Conservation (phyloP, 805 yeast genomes). For the Torulaspora microellipsoides region DNA sequence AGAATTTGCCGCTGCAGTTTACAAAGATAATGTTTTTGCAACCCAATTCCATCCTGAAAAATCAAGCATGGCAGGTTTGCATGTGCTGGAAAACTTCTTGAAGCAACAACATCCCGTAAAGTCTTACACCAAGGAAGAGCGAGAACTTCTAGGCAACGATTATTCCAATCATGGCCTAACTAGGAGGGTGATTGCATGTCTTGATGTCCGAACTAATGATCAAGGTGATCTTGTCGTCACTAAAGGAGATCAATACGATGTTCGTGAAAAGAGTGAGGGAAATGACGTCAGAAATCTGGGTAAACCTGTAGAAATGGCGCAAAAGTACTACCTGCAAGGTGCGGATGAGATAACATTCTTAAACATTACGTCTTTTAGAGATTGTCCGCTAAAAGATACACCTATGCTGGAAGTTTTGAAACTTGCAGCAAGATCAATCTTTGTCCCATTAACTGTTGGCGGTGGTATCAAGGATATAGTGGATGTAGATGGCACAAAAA, state of each 20-base stretch:
- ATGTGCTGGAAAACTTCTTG: constrained; percentile 68
- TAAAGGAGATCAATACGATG: constrained; percentile 98
- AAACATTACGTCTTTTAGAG: constrained; percentile 92
- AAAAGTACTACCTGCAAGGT: constrained; percentile 85
- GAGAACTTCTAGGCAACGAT: constrained; percentile 30
- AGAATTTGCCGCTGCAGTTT: constrained; percentile 74
- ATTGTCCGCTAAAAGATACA: constrained; percentile 85
- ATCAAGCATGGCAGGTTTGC: constrained; percentile 86
- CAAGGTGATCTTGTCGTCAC: constrained; percentile 95
- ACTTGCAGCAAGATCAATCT: constrained; percentile 79
- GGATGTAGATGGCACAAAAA: constrained; percentile 75
- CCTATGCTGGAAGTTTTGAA: constrained; percentile 93
- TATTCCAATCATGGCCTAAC: constrained; percentile 62
- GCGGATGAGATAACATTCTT: constrained; percentile 96
- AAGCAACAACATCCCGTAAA: constrained; percentile 31
- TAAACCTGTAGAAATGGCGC: constrained; percentile 92
- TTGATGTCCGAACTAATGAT: constrained; percentile 95
- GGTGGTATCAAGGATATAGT: constrained; percentile 93
- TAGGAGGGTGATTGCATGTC: constrained; percentile 89
- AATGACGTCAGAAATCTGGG: constrained; percentile 85
- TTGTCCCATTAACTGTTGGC: constrained; percentile 97
- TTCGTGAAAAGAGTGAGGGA: constrained; percentile 66
- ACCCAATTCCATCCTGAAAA: constrained; percentile 99
- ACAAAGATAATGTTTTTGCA: constrained; percentile 77
- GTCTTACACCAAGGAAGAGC: constrained; percentile 23